These are phyloP conservation scores for Aspergillus indologenus DNA, from an alignment of 495 filamentous ascomycete species.

Conservation along the genomic window DNA sequence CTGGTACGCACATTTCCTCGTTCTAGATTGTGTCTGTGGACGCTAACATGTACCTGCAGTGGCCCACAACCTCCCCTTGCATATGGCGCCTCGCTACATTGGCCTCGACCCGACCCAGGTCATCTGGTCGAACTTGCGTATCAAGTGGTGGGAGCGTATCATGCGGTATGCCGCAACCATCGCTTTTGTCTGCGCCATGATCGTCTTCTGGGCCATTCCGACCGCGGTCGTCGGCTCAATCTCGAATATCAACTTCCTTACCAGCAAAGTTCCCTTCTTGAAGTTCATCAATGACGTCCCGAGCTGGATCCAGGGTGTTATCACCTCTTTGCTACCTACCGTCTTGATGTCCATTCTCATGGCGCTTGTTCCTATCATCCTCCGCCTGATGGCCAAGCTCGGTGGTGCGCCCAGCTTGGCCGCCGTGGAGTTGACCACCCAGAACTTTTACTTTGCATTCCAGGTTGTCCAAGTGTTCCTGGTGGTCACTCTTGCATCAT, in stretches of 20 bases:
- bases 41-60: conserved; percentile 40
- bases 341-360: conserved; percentile 82
- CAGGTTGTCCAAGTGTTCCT: conserved; percentile 95
- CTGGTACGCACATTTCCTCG: conserved; percentile 17
- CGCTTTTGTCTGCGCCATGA: conserved; percentile 69
- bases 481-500: conserved; percentile 74
- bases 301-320: conserved; percentile 65
- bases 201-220: conserved; percentile 92
- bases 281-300: conserved; percentile 74
- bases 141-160: conserved; percentile 84
- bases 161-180: conserved; percentile 67
- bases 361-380: conserved; percentile 82
- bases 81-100: conserved; percentile 89
- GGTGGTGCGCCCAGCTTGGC: conserved; percentile 75
- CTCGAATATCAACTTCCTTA: conserved; percentile 77
- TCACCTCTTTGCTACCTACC: conserved; percentile 80
- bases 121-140: conserved; percentile 82
- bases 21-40: not conserved
- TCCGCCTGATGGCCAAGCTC: conserved; percentile 74
- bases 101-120: conserved; percentile 82
- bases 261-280: conserved; percentile 60
- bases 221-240: conserved; percentile 82
- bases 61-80: conserved; percentile 82
- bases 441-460: conserved; percentile 93
- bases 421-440: conserved; percentile 77